Evolutionary conservation across 768 basidiomycete species (phyloP), one percentile per base, ranked within the genome.

Genomic region (Rickenella mellea): DNA sequence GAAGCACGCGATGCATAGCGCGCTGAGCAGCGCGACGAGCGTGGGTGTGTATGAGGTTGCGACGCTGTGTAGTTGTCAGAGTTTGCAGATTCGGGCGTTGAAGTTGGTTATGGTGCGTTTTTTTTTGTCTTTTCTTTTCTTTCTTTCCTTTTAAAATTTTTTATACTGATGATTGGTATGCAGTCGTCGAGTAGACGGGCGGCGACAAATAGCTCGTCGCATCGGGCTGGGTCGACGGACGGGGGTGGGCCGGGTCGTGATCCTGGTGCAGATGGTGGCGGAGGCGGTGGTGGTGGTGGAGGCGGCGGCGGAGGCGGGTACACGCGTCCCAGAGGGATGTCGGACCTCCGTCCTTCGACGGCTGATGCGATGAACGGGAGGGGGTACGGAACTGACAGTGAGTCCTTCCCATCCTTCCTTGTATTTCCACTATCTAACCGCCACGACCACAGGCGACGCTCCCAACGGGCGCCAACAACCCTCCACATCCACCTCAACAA

Each of bases 1-100:
- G n/a, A 85, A 85, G 51, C 93, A 98, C 59, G 88, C 91, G 4
- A 88, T 98, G 81, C 94, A 98, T 55, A 78, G 82, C 17, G 76
- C 83, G 12, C 62, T 97, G 24, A 84, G 82, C 25, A 87, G 88
- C 53, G 75, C 78, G 22, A 88, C 83, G 10, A 88, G 86, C 21
- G 87, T 93, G 15, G 87, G 85, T 21, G 84, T 97, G 32, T 97
- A 97, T 57, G 92, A 96, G 58, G 91, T 96, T 8, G 89, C 93
- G 7, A 94, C 93, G 2, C 65, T 97, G 4, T 91, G 89, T 55
- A 86, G 79, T 49, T 87, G 84, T 57, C 76, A 88, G 48, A 84
- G 86, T 55, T 65, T 97, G 44, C 92, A 96, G 55, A 90, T 96
- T 51, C 71, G 92, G 21, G 84, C 87, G 6, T 60, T 88, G 37